Conservation (phyloP, 2,329 filamentous ascomycete species). For the Colletotrichum graminicola region DNA sequence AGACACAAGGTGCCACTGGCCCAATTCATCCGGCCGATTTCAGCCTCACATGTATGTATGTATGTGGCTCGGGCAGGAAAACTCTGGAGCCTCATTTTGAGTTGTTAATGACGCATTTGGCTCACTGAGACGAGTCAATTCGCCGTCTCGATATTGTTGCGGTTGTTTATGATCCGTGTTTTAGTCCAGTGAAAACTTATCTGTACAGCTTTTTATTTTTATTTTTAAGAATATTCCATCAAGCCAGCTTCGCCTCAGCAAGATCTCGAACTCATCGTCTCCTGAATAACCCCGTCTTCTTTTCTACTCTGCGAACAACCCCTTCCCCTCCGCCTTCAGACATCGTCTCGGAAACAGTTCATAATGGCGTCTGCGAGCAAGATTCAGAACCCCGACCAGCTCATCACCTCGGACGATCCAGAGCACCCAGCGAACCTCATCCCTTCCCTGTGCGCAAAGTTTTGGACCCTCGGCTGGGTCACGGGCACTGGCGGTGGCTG, state of each 20-base stretch:
- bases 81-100: slow-evolving; percentile 29
- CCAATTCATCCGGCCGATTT: slow-evolving; percentile 8
- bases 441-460: slow-evolving; percentile 91
- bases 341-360: slow-evolving; percentile 21
- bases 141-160: not conserved
- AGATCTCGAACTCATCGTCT: not conserved
- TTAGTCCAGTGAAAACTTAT: not conserved
- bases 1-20: slow-evolving; percentile 25
- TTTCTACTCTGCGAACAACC: slow-evolving; percentile 27
- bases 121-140: slow-evolving; percentile 6
- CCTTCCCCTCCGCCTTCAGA: not conserved
- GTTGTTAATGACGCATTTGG: slow-evolving; percentile 7
- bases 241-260: not conserved
- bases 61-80: slow-evolving; percentile 32
- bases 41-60: slow-evolving; percentile 31
- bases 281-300: not conserved
- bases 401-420: slow-evolving; percentile 75
- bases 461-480: slow-evolving; percentile 96
- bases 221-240: too few relatives aligned
- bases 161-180: not conserved
- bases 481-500: slow-evolving; percentile 87
- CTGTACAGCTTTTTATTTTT: too few relatives aligned
- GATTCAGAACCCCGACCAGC: slow-evolving; percentile 57
- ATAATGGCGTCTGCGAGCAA: slow-evolving; percentile 32
- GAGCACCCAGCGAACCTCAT: slow-evolving; percentile 96